Base-by-base conservation (phyloP, 768 basidiomycete species). In the Piloderma croceum region DNA sequence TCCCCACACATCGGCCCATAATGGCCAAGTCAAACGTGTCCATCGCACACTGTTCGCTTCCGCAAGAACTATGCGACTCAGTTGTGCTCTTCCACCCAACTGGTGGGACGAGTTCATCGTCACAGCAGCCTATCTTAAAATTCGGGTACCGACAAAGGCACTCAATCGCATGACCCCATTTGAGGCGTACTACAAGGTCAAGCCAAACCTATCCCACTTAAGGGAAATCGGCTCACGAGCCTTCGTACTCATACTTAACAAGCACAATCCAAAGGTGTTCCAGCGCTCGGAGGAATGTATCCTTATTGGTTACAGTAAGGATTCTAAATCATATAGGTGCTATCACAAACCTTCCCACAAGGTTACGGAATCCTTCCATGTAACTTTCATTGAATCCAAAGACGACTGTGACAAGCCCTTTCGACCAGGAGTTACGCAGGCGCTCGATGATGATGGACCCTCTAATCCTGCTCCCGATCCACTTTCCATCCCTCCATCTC, bases 311-410 rank as follows among this genome's bases (percentile, higher is more conserved):
- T 61, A 58, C 29, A 32, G 25, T 5, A 17, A 39, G 6, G 27
- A 50, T 17, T 54, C 59, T 1, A 57, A 58, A 34, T 44, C 48
- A 4, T 60, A 57, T 33, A 41, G 52, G 0, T 56, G 50, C 19
- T 56, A 47, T 31, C 45, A 61, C 22, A n/a, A 24, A n/a, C n/a
- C 21, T 1, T 34, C 41, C 13, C 24, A 38, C 20, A 36, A 42
- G 6, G 31, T 50, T 15, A n/a, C 48, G 6, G 5, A 25, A 1
- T 48, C 54, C 10, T 43, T 46, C n/a, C 40, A 56, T 21, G 50
- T 56, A 7, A 17, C 34, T 0, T 57, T 59, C 39, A 44, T 50
- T 21, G 55, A 57, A 32, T 48, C 49, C n/a, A n/a, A n/a, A n/a
- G n/a, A n/a, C n/a, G n/a, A n/a, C n/a, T n/a, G n/a, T n/a, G n/a